Base-by-base conservation (phyloP, 768 basidiomycete species). In the Postia placenta region DNA sequence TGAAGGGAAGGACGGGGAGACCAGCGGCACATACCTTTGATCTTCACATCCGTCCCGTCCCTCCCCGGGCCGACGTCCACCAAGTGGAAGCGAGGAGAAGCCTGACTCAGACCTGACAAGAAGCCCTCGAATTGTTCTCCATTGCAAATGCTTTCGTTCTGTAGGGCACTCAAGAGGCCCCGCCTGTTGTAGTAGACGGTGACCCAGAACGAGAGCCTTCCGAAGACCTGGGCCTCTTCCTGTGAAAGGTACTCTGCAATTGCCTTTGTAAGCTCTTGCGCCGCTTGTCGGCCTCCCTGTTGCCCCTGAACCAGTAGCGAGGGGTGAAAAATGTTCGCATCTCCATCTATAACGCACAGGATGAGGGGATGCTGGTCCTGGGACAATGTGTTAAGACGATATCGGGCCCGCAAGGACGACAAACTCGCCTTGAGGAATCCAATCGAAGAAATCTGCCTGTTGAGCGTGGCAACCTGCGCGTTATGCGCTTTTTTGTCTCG, bases 201-300 rank as follows among this genome's bases (percentile, higher is more conserved):
- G 43, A 86, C 77, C 85, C 84, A 88, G 63, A 87, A 86, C 23
- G 85, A 85, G 35, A 86, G 71, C 7, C 81, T 74, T 25, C 79
- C 81, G 50, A 79, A 75, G 48, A 77, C 71, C 47, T 79, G 78
- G 43, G 81, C 67, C 45, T 77, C 79, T 60, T 87, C 80, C 56
- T 69, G 71, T 45, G 80, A 71, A 46, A 89, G 71, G 65, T 84
- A 78, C 52, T 80, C 80, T 37, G 83, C 84, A 45, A 89, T 82
- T 5, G 70, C 71, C 63, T 82, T 79, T 17, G 85, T 87, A 49
- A 88, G 68, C 45, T 74, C 72, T 57, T 84, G 80, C 24, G 83
- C 80, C 38, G 74, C 71, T 48, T 74, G 73, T 15, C 69, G 66
- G 24, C 87, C 87, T 9, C 87, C 87, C 46, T 76, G 72, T 41